Evolutionary conservation across 2,329 filamentous ascomycete species (phyloP), one percentile per base, ranked within the genome.

Genomic region (Lasiodiplodia sp.): DNA sequence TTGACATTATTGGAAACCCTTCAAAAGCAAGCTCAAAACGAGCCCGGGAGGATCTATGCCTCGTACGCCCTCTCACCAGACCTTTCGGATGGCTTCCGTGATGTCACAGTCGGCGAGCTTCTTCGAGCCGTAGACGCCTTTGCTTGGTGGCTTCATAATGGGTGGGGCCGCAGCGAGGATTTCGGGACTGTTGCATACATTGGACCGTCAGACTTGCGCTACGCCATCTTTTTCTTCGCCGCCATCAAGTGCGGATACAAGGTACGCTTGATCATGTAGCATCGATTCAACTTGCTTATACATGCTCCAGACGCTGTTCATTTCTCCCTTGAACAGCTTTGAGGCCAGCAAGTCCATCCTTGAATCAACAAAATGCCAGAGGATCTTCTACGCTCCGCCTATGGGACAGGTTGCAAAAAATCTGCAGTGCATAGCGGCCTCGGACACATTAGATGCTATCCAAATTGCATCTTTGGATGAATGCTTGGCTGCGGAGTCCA

Each of bases 211-310:
- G 51, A 53, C 51, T 18, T 53, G 51, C 51, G 51, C 28, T 53
- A 53, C 18, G 51, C 51, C 14, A 53, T 71, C 14, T 37, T 74
- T n/a, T 23, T 71, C 2, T 60, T 75, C 12, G 75, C 68, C 14
- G 70, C 71, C 38, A 66, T 72, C 44, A 75, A 75, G 51, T 67
- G 70, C 31, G 73, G 74, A 3, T 73, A 72, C 64, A 71, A 72
- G 70, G 74, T 76, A 66, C 11, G 51, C 5, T n/a, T 31, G 12
- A 25, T 25, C 2, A 2, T 18, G 11, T 4, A 18, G 51, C 8
- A 0, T 8, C 14, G 0, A 11, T 10, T 3, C 21, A 21, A 3
- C 5, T 16, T 2, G 2, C 25, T 53, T 3, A 21, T 4, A 21
- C 51, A 31, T 23, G 23, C 3, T 18, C 21, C 23, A 53, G 51